Evolutionary conservation across 352 stramenopile species (phyloP).

Genomic region (Pythium periplocum): DNA sequence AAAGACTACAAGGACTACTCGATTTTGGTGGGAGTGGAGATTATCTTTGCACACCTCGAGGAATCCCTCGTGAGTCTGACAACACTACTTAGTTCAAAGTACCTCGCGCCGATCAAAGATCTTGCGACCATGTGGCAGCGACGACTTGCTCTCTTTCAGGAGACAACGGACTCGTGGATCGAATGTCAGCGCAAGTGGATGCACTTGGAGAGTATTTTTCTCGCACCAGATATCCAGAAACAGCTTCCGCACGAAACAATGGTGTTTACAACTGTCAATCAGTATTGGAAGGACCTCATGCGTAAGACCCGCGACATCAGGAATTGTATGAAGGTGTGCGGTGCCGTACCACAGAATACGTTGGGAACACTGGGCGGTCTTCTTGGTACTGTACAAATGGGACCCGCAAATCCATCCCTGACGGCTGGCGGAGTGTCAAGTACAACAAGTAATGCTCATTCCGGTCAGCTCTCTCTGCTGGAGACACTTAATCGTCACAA

Average conservation of each 20-base stretch:
- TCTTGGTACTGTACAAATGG: not conserved
- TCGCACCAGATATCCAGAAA: conserved; percentile 75
- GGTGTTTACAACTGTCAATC: conserved; percentile 55
- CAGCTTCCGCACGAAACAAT: conserved; percentile 66
- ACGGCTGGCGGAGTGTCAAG: not conserved
- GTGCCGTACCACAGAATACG: conserved; percentile 17
- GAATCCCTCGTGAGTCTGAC: conserved; percentile 90
- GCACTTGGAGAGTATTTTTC: conserved; percentile 82
- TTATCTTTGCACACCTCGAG: conserved; percentile 78
- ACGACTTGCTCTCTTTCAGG: conserved; percentile 68
- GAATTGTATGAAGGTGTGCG: conserved; percentile 62
- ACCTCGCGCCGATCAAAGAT: conserved; percentile 77
- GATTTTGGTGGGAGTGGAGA: conserved; percentile 74
- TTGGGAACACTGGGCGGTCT: conserved; percentile 6
- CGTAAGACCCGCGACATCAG: conserved; percentile 49
- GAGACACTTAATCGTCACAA: conserved; percentile 72
- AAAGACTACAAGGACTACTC: conserved; percentile 89
- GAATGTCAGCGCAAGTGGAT: conserved; percentile 79
- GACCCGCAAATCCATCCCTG: not conserved
- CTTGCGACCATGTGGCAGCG: conserved; percentile 61
- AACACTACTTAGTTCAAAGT: conserved; percentile 86
- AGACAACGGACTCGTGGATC: conserved; percentile 76
- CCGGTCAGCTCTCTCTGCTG: conserved; percentile 26
- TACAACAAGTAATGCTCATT: conserved; percentile 7
- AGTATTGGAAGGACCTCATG: conserved; percentile 83